Base-by-base conservation (phyloP, 805 yeast species). In the Candida berthetii region DNA sequence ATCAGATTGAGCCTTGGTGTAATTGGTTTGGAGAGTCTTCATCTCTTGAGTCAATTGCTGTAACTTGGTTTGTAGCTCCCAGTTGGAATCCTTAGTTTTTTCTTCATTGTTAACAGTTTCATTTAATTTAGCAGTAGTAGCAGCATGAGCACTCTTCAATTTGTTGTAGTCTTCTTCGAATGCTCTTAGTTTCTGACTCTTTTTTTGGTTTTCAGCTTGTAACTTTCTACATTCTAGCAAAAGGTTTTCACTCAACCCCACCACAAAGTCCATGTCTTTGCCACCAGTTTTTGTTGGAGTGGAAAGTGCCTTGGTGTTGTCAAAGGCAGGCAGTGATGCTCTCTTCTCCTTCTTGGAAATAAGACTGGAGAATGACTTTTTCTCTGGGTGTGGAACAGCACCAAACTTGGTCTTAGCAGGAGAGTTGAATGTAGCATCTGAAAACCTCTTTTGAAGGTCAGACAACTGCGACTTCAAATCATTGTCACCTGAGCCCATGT, bases 211-310 rank as follows among this genome's bases (percentile, higher is more conserved):
- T 44, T 82, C 87, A 20, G 84, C 80, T 41, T 78, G 82, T 42
- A 85, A 66, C 46, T 82, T 71, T 49, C 90, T 74, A 52, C 89
- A 83, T 57, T 85, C 88, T 35, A 73, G 64, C 15, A 85, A 68
- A 47, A 85, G 63, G 43, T 82, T 82, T 51, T 85, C 91, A 61
- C 87, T 80, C 42, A 85, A 60, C 4, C 85, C 87, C 43, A 83
- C 83, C 14, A 83, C 79, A 54, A 84, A 84, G 54, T 78, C 77
- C 66, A 82, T 77, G 45, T 83, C 85, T 48, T 78, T 78, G 17
- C 78, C 78, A n/a, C 49, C 39, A 14, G 46, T 49, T 43, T 51
- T 55, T 4, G 49, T 2, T 7, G 31, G 43, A 4, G 43, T 41
- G 8, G 50, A 35, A 13, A 55, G 43, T 2, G 58, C 43, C 36